Evolutionary conservation across 2,329 filamentous ascomycete species (phyloP), one percentile per base, ranked within the genome.

Genomic region (Annulohypoxylon truncatum): DNA sequence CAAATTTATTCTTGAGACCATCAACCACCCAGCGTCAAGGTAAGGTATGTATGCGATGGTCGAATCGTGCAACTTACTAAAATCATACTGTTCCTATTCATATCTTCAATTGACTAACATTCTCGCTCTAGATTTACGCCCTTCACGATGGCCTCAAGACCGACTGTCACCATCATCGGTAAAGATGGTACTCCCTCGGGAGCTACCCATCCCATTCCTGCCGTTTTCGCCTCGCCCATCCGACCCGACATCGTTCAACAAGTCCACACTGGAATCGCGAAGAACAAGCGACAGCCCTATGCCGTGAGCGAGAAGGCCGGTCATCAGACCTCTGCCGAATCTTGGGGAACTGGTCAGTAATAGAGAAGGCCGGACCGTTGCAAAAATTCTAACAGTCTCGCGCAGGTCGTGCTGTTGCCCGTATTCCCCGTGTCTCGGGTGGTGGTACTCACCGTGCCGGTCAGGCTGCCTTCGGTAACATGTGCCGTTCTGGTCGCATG

Each of bases 401-500:
- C 22, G 8, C 76, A 97, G 94, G 94, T 88, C 96, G 96, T 86
- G 96, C 96, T 84, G 96, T 99, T 81, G 96, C 96, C 84, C 96
- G 96, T 98, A 99, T 99, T 80, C 96, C 96, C 80, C 96, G 96
- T 97, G 96, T 99, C 84, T 98, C 96, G 82, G 96, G 96, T 90
- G 95, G 96, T 88, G 96, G 96, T 93, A 99, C 96, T 83, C 96
- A 99, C 91, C 95, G 96, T 89, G 96, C 96, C 81, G 96, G 96
- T 88, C 96, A 99, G 89, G 96, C 96, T 84, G 96, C 96, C 78
- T 99, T 98, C 85, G 96, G 96, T 93, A 99, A 99, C 92, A 94
- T 95, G 94, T 99, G 96, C 88, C 94, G 96, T 84, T 97, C 95
- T 82, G 96, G 96, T 88, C 96, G 96, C 87, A 99, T 99, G 96